Evolutionary conservation across 768 basidiomycete species (phyloP), one percentile per base, ranked within the genome.

Genomic region (Tylopilus plumbeoviolaceoides): DNA sequence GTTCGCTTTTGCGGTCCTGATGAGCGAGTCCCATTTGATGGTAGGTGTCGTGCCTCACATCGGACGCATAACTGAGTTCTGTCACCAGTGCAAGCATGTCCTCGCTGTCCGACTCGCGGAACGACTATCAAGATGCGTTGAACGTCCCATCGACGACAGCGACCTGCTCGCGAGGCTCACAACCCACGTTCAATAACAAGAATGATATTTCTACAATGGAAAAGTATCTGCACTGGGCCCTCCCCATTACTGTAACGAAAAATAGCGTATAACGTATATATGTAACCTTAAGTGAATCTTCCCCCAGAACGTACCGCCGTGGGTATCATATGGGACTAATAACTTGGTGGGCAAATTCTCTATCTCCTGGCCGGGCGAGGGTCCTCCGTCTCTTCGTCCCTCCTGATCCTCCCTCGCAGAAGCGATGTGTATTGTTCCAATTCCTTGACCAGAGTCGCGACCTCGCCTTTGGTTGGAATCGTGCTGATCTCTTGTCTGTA

Each of bases 1-100:
- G 0, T 91, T 89, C 61, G 68, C 79, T 5, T 83, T 80, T 53
- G 75, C 80, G 7, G 85, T 88, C 17, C 67, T 91, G 31, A 70
- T 79, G 44, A 74, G 79, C 17, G 76, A 78, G 42, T 77, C 79
- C 2, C 82, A 89, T 62, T 61, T 83, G 18, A 84, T 87, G 85
- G 90, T 86, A 50, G 30, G 71, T 49, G 38, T 48, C 8, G 28
- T 21, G 25, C 12, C 11, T 33, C 23, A 27, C 41, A 17, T 53
- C 46, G 21, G 23, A 3, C 36, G 7, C 9, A n/a, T 45, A 46
- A 48, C 48, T 53, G 31, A 41, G 47, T 23, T 58, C 31, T 12
- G n/a, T 43, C 15, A 6, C 38, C 38, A 91, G 90, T 92, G 90
- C 63, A 91, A 92, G 64, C 90, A 92, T 65, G 67, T 89, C 3